These are phyloP conservation scores for Cajanus cajan DNA, from an alignment of 306 rosid species.

Conservation along the genomic window DNA sequence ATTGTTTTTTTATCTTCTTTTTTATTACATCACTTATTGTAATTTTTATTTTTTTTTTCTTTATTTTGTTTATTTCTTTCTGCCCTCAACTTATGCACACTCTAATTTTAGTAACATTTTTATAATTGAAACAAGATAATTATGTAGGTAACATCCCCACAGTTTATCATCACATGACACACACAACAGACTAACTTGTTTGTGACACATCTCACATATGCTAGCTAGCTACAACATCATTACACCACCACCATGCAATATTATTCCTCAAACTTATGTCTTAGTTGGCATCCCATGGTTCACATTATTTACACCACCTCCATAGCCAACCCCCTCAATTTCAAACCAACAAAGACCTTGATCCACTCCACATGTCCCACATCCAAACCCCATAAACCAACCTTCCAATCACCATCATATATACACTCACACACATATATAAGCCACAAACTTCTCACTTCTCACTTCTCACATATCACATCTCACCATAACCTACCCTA, in stretches of 20 bases:
- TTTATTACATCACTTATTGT: no score
- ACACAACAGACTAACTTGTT: neutral
- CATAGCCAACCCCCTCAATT: neutral
- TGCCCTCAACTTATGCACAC: no score
- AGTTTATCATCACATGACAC: slow-evolving; percentile 16
- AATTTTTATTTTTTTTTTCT: no score
- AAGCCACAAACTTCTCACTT: neutral
- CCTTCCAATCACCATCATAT: neutral
- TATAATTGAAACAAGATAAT: neutral
- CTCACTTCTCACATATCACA: no score
- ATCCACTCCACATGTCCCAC: slow-evolving; percentile 30
- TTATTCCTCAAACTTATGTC: slow-evolving; percentile 12
- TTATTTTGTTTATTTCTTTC: no score
- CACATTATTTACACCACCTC: slow-evolving; percentile 26
- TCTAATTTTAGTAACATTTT: no score
- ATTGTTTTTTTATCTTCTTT: no score
- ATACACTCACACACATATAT: neutral
- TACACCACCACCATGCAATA: slow-evolving; percentile 9
- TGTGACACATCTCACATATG: slow-evolving; percentile 5
- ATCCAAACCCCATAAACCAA: neutral
- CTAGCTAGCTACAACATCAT: slow-evolving; percentile 26
- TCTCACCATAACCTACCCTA: neutral
- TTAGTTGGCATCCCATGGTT: slow-evolving; percentile 38
- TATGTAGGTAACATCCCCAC: neutral
- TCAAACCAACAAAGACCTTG: slow-evolving; percentile 25